phyloP scores from a whole-genome alignment of 805 yeast species.

The Yarrowia keelungensis region DNA sequence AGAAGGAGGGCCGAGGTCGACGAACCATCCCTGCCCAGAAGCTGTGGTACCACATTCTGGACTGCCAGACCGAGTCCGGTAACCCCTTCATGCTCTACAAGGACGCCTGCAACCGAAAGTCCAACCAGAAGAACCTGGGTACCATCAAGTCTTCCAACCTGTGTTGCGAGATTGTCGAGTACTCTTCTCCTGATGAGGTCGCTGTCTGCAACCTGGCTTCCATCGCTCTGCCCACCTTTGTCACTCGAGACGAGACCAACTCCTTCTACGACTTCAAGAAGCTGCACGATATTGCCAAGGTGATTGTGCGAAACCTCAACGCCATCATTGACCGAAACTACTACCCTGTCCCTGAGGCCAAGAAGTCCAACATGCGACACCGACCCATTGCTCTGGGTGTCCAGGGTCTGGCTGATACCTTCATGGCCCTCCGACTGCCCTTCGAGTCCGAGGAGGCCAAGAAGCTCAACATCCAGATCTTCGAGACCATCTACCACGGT shows the following conservation, averaged over 20 bases:
- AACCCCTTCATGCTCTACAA: constrained; percentile 94
- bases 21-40: constrained; percentile 82
- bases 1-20: constrained; percentile 67
- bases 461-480: constrained; percentile 78
- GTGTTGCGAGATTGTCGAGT: constrained; percentile 94
- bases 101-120: constrained; percentile 86
- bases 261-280: constrained; percentile 71
- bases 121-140: constrained; percentile 92
- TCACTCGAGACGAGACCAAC: constrained; percentile 58
- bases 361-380: constrained; percentile 75
- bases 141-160: constrained; percentile 90
- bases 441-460: constrained; percentile 85
- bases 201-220: constrained; percentile 97
- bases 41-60: constrained; percentile 86
- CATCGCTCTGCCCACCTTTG: constrained; percentile 82
- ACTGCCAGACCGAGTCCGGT: constrained; percentile 95
- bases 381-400: constrained; percentile 97
- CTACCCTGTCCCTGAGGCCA: constrained; percentile 84
- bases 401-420: constrained; percentile 94
- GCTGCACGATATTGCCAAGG: constrained; percentile 78
- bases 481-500: constrained; percentile 95
- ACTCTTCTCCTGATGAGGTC: constrained; percentile 88
- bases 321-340: constrained; percentile 80
- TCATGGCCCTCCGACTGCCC: constrained; percentile 78
- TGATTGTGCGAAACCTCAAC: constrained; percentile 79